These are phyloP conservation scores for Austroboletus festivus DNA, from an alignment of 768 basidiomycete species.

Conservation along the genomic window DNA sequence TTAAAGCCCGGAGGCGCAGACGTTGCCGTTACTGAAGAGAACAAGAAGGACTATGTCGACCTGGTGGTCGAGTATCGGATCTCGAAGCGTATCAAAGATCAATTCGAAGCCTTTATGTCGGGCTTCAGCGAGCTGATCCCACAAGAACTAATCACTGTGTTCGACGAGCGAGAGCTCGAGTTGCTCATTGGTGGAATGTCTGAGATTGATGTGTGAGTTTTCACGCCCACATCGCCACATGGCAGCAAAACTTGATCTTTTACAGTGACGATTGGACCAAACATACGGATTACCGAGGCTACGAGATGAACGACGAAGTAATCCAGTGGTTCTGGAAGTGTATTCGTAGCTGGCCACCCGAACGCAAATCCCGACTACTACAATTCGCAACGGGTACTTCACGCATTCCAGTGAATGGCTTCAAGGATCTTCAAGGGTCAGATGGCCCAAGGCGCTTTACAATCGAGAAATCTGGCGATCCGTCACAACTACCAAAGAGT, in stretches of 20 bases:
- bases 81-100: constrained; percentile 94
- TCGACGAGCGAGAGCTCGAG: constrained; percentile 97
- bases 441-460: constrained; percentile 97
- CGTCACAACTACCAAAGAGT: constrained; percentile 93
- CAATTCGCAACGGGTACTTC: constrained; percentile 98
- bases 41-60: constrained; percentile 99
- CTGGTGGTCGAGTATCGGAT: constrained; percentile 95
- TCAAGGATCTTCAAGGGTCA: constrained; percentile 97
- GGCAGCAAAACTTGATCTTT: background rate
- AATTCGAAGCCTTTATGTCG: constrained; percentile 99
- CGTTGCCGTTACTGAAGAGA: constrained; percentile 88
- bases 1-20: constrained; percentile 87
- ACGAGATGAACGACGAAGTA: constrained; percentile 91
- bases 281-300: constrained; percentile 98
- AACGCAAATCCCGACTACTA: constrained; percentile 92
- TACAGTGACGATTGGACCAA: constrained; percentile 95
- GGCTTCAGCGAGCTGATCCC: constrained; percentile 99
- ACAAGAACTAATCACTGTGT: constrained; percentile 95
- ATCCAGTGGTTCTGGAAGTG: constrained; percentile 99
- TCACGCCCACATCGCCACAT: background rate
- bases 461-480: constrained; percentile 97
- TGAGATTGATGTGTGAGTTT: constrained; percentile 92
- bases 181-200: constrained; percentile 98
- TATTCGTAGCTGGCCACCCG: constrained; percentile 95
- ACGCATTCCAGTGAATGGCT: constrained; percentile 96